Base-by-base conservation (phyloP, 108 stramenopile genomes). In the Stephanodiscus minutulus region DNA sequence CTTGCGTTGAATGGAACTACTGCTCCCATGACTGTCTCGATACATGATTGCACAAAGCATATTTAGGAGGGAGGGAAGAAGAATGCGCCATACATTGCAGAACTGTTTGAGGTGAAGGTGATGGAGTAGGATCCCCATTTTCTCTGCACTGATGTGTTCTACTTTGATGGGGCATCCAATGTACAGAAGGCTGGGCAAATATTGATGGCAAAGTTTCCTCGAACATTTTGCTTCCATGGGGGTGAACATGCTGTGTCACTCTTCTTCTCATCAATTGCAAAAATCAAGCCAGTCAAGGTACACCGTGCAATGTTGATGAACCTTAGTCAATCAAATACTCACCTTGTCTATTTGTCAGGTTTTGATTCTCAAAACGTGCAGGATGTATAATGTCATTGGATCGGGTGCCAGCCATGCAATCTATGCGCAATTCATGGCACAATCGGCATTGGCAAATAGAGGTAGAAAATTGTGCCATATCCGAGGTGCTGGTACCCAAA, bases 161-260 rank as follows among this genome's bases (percentile, higher is more conserved):
- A 68, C 17, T 68, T 75, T 33, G 67, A 75, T 50, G 74, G 74
- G 50, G 68, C 67, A 52, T 41, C 56, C 0, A 75, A 75, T 36
- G 48, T 68, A 3, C 67, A 59, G 29, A 68, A 68, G 61, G 74
- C 67, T 17, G 66, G 74, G 1, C 17, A 59, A 1, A 15, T 74
- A 0, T 29, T 74, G 22, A n/a, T 27, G 12, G 66, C 55, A 48
- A 67, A 68, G 39, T 60, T 20, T 18, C 73, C 66, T 3, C n/a
- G n/a, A 7, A 1, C 47, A 18, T 61, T 36, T 37, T 33, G 27
- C 5, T 52, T 74, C 4, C 73, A 68, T 46, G 73, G 73, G n/a
- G 57, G 37, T 0, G 64, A 73, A 22, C 72, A 73, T 56, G 66
- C 66, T 0, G 41, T 73, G 21, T 66, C 64, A 0, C 64, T 73